Conservation (phyloP, 495 filamentous ascomycete species). For the Hyaloscypha hepaticicola region DNA sequence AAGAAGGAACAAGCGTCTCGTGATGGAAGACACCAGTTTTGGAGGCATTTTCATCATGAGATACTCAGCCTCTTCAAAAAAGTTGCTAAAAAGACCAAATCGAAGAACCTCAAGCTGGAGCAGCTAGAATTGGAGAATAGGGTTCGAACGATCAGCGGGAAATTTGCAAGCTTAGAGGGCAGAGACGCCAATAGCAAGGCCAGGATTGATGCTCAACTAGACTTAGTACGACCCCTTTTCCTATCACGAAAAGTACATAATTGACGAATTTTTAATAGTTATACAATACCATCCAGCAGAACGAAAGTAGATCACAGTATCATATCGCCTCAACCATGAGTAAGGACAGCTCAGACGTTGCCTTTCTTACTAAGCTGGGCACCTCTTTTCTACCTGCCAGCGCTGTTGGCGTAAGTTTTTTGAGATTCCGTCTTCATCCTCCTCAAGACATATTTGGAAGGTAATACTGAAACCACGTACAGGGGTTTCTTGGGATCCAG, state of each 20-base stretch:
- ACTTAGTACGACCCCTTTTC: neutral
- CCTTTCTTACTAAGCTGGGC: neutral
- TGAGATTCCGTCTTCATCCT: neutral
- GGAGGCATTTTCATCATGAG: neutral
- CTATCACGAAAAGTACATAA: neutral
- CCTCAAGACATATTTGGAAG: neutral
- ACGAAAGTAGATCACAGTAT: slow-evolving; percentile 1
- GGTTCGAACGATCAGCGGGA: neutral
- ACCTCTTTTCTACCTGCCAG: neutral
- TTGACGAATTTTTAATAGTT: neutral
- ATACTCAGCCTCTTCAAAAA: neutral
- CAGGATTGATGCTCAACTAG: slow-evolving; percentile 2
- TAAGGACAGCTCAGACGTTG: slow-evolving; percentile 1
- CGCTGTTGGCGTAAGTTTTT: neutral
- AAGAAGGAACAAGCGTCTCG: slow-evolving; percentile 2
- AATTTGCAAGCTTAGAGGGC: neutral
- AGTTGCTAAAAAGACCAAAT: neutral
- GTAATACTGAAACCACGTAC: neutral
- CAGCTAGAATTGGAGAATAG: neutral
- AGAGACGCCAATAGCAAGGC: slow-evolving; percentile 1
- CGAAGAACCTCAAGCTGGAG: neutral
- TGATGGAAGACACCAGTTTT: slow-evolving; percentile 3
- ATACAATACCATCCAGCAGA: neutral
- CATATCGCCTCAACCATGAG: neutral
- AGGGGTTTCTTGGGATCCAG: neutral